A percentile compares a stretch with the other conserved stretches of the same genome.
Evolutionary conservation across 1,139 yeast species (phyloP).

Genomic region (Candida dubliniensis): DNA sequence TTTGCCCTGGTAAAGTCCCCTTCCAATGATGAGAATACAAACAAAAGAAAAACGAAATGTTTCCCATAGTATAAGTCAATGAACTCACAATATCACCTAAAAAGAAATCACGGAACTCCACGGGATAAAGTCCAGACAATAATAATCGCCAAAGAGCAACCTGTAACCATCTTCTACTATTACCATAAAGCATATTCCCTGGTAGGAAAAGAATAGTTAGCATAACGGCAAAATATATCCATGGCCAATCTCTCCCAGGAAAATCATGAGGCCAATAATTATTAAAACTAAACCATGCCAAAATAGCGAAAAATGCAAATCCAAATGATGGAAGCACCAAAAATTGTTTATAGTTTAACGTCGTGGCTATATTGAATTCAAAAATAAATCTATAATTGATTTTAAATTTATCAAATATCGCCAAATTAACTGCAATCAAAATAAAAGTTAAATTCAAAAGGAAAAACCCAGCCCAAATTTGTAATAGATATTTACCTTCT

Average conservation of each 20-base stretch:
- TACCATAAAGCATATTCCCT: constrained; percentile 48
- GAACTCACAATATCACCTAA: constrained; percentile 89
- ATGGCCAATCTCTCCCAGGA: constrained; percentile 78
- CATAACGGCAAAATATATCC: constrained; percentile 65
- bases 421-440: constrained; percentile 67
- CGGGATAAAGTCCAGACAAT: constrained; percentile 86
- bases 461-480: constrained; percentile 92
- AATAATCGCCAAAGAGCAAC: constrained; percentile 70
- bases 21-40: constrained; percentile 71
- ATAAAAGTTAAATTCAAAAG: constrained; percentile 58
- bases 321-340: constrained; percentile 62
- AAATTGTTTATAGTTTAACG: constrained; percentile 66
- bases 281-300: constrained; percentile 75
- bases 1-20: constrained; percentile 40
- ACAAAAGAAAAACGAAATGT: constrained; percentile 82
- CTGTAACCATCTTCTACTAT: constrained; percentile 73
- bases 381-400: constrained; percentile 90
- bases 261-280: constrained; percentile 62
- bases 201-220: constrained; percentile 63
- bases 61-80: constrained; percentile 83
- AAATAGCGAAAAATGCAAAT: constrained; percentile 54
- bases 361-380: constrained; percentile 75
- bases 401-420: constrained; percentile 69
- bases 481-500: constrained; percentile 63
- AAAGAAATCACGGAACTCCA: constrained; percentile 91